phyloP scores from a whole-genome alignment of 306 rosid genomes.

The Heteromeles arbutifolia region DNA sequence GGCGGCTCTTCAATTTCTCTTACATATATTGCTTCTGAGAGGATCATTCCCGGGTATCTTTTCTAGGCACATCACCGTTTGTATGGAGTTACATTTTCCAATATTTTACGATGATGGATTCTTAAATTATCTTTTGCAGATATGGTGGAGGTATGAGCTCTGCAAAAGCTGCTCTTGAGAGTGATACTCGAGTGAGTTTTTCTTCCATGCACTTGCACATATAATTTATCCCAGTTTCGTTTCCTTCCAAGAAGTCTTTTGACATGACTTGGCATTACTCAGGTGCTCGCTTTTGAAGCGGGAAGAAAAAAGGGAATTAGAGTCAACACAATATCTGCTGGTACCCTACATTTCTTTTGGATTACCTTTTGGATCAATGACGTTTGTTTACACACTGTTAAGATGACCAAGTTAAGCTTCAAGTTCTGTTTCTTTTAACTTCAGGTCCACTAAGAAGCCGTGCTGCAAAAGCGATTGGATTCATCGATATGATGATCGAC shows the following conservation, averaged over 20 bases:
- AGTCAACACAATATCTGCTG: constrained; percentile 89
- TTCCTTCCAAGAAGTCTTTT: background rate
- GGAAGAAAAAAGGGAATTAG: constrained; percentile 80
- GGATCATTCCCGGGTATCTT: constrained; percentile 89
- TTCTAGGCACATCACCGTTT: constrained; percentile 6
- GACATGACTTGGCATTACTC: constrained; percentile 1
- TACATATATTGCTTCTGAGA: constrained; percentile 90
- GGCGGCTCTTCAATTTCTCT: constrained; percentile 96
- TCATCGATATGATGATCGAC: constrained; percentile 93
- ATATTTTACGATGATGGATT: background rate
- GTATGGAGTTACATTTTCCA: constrained; percentile 6
- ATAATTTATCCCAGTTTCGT: background rate
- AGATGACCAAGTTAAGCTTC: background rate
- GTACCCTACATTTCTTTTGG: constrained; percentile 25
- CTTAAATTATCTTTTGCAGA: constrained; percentile 30
- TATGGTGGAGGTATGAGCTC: constrained; percentile 99
- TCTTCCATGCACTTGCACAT: background rate
- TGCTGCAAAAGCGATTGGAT: constrained; percentile 93
- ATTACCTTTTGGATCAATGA: background rate
- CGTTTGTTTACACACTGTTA: background rate
- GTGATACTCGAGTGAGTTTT: constrained; percentile 74
- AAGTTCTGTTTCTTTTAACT: background rate
- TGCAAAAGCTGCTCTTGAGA: constrained; percentile 96
- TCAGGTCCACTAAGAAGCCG: constrained; percentile 94
- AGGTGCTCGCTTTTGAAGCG: constrained; percentile 99